phyloP scores from a whole-genome alignment of 306 rosid genomes.

The Morella rubra region DNA sequence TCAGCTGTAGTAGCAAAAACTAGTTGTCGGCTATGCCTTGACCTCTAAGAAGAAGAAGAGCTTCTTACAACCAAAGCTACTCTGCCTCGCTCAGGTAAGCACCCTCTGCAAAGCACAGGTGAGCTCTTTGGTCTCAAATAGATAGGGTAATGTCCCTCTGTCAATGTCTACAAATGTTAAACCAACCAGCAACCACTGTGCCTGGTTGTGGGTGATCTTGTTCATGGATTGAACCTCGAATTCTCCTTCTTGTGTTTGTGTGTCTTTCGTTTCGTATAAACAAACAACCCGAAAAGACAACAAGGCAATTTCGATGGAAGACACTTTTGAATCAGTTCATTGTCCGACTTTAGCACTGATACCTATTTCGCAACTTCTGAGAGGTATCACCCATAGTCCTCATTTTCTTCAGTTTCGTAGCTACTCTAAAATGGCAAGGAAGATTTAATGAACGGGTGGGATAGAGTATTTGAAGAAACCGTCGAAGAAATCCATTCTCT shows the following conservation, averaged over 20 bases:
- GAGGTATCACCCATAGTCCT: constrained; percentile 30
- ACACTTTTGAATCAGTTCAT: neutral
- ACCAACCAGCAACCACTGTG: neutral
- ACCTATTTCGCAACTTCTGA: constrained; percentile 18
- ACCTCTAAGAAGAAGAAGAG: constrained; percentile 1
- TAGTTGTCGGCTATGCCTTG: constrained; percentile 8
- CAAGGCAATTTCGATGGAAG: neutral
- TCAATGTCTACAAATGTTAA: no score
- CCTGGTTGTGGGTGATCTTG: no score
- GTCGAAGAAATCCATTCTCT: constrained; percentile 13
- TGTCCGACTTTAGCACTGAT: constrained; percentile 14
- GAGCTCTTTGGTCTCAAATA: neutral
- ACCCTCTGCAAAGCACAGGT: no score
- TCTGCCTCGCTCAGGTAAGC: no score
- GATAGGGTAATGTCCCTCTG: neutral
- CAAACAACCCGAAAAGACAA: neutral
- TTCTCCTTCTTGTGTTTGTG: no score
- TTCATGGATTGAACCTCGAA: no score
- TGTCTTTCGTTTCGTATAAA: neutral
- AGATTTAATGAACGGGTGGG: constrained; percentile 26
- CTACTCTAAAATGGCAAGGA: constrained; percentile 10
- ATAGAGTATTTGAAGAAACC: constrained; percentile 22
- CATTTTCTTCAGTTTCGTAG: constrained; percentile 21
- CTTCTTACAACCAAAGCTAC: neutral
- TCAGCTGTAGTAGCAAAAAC: neutral